These are phyloP conservation scores for Pulveroboletus ravenelii DNA, from an alignment of 768 basidiomycete genomes.

Conservation along the genomic window DNA sequence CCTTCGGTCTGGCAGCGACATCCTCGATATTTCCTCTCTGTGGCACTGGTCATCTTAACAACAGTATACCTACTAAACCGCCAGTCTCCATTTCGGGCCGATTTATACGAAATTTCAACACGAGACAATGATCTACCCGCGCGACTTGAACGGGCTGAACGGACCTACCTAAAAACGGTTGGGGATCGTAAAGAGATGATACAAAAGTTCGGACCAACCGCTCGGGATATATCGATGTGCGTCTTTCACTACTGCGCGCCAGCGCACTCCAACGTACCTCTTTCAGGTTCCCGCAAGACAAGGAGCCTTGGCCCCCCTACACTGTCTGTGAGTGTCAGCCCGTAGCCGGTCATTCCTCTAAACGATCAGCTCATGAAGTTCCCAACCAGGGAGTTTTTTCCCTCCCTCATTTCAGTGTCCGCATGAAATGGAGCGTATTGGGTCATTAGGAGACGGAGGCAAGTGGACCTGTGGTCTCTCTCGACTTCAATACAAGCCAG, in stretches of 20 bases:
- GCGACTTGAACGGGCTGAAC: conserved; percentile 40
- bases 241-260: conserved; percentile 1
- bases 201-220: conserved; percentile 48
- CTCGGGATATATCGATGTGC: conserved; percentile 43
- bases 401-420: conserved; percentile 41
- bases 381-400: conserved; percentile 42
- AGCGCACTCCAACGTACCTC: neutral
- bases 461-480: conserved; percentile 69
- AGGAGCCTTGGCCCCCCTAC: conserved; percentile 52
- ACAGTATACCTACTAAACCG: conserved; percentile 47
- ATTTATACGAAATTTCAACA: conserved; percentile 20
- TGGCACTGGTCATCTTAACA: conserved; percentile 37
- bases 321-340: conserved; percentile 45
- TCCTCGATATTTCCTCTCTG: conserved; percentile 47
- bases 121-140: conserved; percentile 35
- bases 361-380: conserved; percentile 1
- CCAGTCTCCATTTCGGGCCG: conserved; percentile 22
- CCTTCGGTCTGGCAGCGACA: conserved; percentile 39
- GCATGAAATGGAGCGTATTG: conserved; percentile 39
- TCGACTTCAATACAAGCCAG: conserved; percentile 45
- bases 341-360: neutral
- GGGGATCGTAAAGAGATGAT: conserved; percentile 44
- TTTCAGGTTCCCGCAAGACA: conserved; percentile 48
- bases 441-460: conserved; percentile 59
- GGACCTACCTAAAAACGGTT: conserved; percentile 43